Evolutionary conservation across 768 basidiomycete species (phyloP).

Genomic region (Amanita thiersii): DNA sequence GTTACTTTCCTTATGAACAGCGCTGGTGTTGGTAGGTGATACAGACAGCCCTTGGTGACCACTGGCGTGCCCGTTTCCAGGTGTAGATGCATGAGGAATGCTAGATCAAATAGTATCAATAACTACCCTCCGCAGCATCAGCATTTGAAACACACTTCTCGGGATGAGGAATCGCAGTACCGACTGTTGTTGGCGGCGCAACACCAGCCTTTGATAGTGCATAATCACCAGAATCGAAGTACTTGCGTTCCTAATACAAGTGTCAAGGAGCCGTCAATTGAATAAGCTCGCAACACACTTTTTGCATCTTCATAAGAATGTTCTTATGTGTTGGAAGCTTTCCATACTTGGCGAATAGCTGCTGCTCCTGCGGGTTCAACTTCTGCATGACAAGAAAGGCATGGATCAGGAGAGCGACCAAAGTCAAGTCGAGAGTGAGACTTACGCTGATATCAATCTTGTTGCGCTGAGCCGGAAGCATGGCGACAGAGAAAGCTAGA

Average conservation of each 20-base stretch:
- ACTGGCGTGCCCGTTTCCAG: conserved; percentile 36
- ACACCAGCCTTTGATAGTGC: conserved; percentile 94
- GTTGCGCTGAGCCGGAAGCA: conserved; percentile 77
- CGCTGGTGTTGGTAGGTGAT: conserved; percentile 68
- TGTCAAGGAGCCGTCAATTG: neutral
- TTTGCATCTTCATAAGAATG: conserved; percentile 89
- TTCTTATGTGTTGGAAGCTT: conserved; percentile 94
- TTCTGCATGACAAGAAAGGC: conserved; percentile 35
- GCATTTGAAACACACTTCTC: conserved; percentile 63
- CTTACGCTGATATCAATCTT: conserved; percentile 93
- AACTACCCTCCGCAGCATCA: conserved; percentile 11
- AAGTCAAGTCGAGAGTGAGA: conserved; percentile 22
- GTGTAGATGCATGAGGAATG: conserved; percentile 85
- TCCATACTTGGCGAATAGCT: conserved; percentile 91
- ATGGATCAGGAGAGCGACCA: neutral
- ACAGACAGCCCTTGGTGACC: conserved; percentile 56
- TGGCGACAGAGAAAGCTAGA: conserved; percentile 23
- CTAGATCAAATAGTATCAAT: conserved; percentile 30
- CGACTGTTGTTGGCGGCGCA: conserved; percentile 80
- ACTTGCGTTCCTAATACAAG: conserved; percentile 81
- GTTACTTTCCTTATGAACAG: conserved; percentile 56
- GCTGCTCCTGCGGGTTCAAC: conserved; percentile 83
- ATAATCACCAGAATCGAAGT: conserved; percentile 99
- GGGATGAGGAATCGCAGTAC: conserved; percentile 96
- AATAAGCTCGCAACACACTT: conserved; percentile 39